These are phyloP conservation scores for Parachaetomium inaequale DNA, from an alignment of 495 filamentous ascomycete species.

Conservation along the genomic window DNA sequence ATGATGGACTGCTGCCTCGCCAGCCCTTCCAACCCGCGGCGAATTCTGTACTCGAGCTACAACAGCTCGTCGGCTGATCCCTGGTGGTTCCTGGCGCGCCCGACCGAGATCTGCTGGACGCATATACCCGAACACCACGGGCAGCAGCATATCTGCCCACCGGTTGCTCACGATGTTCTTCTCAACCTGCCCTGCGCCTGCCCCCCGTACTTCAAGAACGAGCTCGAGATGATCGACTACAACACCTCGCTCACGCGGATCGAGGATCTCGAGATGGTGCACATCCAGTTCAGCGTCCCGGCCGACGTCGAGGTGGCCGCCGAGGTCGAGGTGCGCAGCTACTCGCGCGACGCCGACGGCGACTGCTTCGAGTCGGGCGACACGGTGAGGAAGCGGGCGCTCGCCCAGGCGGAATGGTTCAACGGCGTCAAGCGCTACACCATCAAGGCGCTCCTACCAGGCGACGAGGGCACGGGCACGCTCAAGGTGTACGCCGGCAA, in stretches of 20 bases:
- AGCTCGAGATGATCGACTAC: slow-evolving; percentile 75
- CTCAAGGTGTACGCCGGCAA: slow-evolving; percentile 93
- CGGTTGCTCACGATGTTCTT: slow-evolving; percentile 76
- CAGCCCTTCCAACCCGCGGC: slow-evolving; percentile 79
- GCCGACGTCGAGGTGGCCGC: slow-evolving; percentile 88
- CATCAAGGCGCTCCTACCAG: slow-evolving; percentile 84
- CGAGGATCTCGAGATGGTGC: slow-evolving; percentile 88
- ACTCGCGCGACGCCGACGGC: slow-evolving; percentile 77
- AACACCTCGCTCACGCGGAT: slow-evolving; percentile 83
- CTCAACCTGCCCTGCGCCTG: slow-evolving; percentile 80
- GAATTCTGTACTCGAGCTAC: slow-evolving; percentile 69
- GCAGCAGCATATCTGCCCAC: slow-evolving; percentile 91
- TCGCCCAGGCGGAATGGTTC: slow-evolving; percentile 91
- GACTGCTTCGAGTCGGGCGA: slow-evolving; percentile 94
- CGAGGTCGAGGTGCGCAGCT: slow-evolving; percentile 82
- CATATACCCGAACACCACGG: slow-evolving; percentile 80
- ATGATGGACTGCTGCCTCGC: slow-evolving; percentile 94
- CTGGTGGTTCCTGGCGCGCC: slow-evolving; percentile 88
- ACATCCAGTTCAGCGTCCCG: slow-evolving; percentile 82
- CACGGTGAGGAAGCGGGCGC: slow-evolving; percentile 73
- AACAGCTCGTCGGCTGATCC: slow-evolving; percentile 67
- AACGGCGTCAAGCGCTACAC: slow-evolving; percentile 83
- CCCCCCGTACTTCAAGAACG: slow-evolving; percentile 82
- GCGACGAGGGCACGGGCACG: slow-evolving; percentile 81
- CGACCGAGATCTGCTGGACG: slow-evolving; percentile 87